Evolutionary conservation across 495 filamentous ascomycete genomes (phyloP).

Genomic region (Apiosordaria backusii): DNA sequence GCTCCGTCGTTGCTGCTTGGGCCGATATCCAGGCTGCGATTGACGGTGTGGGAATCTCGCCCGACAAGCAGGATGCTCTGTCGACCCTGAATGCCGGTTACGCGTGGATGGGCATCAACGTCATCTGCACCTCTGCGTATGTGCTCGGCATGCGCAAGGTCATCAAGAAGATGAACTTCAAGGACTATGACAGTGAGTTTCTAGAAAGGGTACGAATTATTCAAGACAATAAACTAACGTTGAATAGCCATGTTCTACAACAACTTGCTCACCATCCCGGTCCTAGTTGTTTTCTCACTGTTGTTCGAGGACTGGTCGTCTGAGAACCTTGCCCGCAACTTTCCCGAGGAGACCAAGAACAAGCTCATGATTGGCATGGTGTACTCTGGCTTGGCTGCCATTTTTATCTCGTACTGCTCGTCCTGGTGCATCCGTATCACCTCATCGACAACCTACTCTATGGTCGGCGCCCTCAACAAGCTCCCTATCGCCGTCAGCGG

Average conservation of each 20-base stretch:
- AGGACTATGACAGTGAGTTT: conserved; percentile 95
- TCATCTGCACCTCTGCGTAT: conserved; percentile 89
- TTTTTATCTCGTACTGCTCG: conserved; percentile 98
- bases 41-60: conserved; percentile 51
- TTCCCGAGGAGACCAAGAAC: conserved; percentile 73
- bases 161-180: conserved; percentile 99
- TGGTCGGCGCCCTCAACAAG: conserved; percentile 98
- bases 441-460: conserved; percentile 93
- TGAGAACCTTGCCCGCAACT: conserved; percentile 80
- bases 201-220: neutral
- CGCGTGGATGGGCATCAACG: conserved; percentile 97
- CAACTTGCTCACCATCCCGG: conserved; percentile 95
- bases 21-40: conserved; percentile 92
- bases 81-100: conserved; percentile 94
- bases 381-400: conserved; percentile 85
- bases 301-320: conserved; percentile 89
- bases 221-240: conserved; percentile 13
- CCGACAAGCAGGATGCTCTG: conserved; percentile 68
- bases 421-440: conserved; percentile 98
- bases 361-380: conserved; percentile 82
- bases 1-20: conserved; percentile 94
- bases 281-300: conserved; percentile 78
- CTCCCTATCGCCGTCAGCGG: conserved; percentile 89
- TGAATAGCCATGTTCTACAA: conserved; percentile 97
- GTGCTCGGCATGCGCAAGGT: conserved; percentile 94